A percentile compares a stretch with the other conserved stretches of the same genome.
These are phyloP conservation scores for Lasiodiplodia sp. DNA, from an alignment of 2,329 filamentous ascomycete species.

Conservation along the genomic window DNA sequence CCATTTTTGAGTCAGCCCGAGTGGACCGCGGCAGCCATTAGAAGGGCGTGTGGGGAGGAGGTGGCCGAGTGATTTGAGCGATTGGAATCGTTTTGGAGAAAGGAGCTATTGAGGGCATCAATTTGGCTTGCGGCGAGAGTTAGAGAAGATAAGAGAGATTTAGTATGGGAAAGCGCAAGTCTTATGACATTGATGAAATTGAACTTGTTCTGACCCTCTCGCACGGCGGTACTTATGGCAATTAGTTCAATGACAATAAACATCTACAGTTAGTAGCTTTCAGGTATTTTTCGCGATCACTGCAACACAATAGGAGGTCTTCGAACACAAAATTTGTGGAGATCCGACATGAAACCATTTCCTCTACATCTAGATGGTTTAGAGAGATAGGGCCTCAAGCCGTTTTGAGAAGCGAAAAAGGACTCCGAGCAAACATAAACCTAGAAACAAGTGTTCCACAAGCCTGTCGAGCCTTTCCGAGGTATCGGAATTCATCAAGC, in stretches of 20 bases:
- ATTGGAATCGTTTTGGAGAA: too few species aligned
- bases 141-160: too few species aligned
- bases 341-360: neutral
- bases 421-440: neutral
- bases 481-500: neutral
- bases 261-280: too few species aligned
- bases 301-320: too few species aligned
- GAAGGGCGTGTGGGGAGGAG: constrained; percentile 37
- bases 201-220: too few species aligned
- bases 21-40: constrained; percentile 44
- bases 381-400: neutral
- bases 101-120: too few species aligned
- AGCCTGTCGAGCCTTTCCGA: neutral
- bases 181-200: too few species aligned
- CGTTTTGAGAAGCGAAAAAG: neutral
- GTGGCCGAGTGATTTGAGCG: neutral
- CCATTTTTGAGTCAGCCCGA: constrained; percentile 51
- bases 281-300: too few species aligned
- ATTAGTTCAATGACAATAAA: too few species aligned
- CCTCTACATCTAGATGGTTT: neutral
- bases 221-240: too few species aligned
- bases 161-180: neutral
- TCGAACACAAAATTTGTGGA: neutral
- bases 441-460: neutral
- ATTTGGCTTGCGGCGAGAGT: too few species aligned